Base-by-base conservation (phyloP, 2,329 filamentous ascomycete genomes). In the Coniochaeta prunicola region DNA sequence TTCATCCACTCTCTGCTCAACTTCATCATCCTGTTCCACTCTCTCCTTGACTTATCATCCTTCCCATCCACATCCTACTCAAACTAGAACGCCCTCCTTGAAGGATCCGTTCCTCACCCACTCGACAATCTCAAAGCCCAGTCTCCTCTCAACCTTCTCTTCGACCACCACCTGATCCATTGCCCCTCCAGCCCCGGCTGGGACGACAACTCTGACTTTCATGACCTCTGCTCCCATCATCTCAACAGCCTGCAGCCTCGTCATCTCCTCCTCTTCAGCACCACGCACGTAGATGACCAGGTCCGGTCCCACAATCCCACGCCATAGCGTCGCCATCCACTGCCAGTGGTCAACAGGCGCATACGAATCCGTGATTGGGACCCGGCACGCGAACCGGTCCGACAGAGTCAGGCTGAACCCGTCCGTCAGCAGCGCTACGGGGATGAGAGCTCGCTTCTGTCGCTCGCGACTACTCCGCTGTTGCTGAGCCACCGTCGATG, bases 251-350 rank as follows among this genome's bases (percentile, higher is more conserved):
- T 61, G 59, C 54, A 30, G 59, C 24, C 65, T 69, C n/a, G 64
- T 63, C 50, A 71, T 68, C 58, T 75, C 74, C 15, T 73, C 72
- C 40, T 73, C 71, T 7, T 58, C 66, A 36, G 53, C 66, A 65
- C 38, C 70, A 65, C 66, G 80, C 19, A 89, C 81, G 67, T 89
- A 91, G 30, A 94, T 78, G 1, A 89, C 89, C 53, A 93, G 75
- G 71, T 97, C 93, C 0, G 93, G 86, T 0, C 89, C 91, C 1
- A 92, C 81, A 58, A 90, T 89, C 10, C 91, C 91, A 10, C 92
- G 86, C 93, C 93, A 97, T 24, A 97, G 82, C 48, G 90, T 93
- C 36, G 93, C 93, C 79, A 94, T 91, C 93, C 93, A 97, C 72
- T 96, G 90, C 92, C 93, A 97, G 74, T 97, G 93, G 67, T 96